These are phyloP conservation scores for Acaromyces ingoldii DNA, from an alignment of 1,284 basidiomycete genomes.

Conservation along the genomic window DNA sequence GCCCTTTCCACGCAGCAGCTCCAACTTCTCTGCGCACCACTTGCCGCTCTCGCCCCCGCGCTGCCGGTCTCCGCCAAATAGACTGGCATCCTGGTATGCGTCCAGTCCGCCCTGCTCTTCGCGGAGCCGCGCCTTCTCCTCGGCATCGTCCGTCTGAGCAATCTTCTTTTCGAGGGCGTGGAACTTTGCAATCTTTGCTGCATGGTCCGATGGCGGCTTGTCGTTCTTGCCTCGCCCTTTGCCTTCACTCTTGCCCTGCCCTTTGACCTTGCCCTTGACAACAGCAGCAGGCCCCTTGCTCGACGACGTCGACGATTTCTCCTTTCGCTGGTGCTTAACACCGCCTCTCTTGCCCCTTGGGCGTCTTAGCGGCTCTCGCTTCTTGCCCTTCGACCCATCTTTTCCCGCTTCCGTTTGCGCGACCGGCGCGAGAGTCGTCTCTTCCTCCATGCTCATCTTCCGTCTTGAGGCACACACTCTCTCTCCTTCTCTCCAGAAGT, in stretches of 20 bases:
- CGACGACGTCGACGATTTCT: slow-evolving; percentile 1
- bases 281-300: neutral
- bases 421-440: too few species aligned
- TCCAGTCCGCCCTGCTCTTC: slow-evolving; percentile 38
- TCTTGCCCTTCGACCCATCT: neutral
- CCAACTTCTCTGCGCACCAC: slow-evolving; percentile 39
- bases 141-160: slow-evolving; percentile 21
- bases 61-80: slow-evolving; percentile 15
- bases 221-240: neutral
- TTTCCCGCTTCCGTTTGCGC: too few species aligned
- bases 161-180: slow-evolving; percentile 46
- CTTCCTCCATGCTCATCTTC: too few species aligned
- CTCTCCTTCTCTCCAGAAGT: too few species aligned
- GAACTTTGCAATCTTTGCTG: slow-evolving; percentile 38
- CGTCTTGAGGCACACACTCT: too few species aligned
- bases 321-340: slow-evolving; percentile 36
- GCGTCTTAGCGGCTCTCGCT: slow-evolving; percentile 27
- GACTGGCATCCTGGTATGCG: slow-evolving; percentile 42
- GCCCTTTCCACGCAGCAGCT: slow-evolving; percentile 12
- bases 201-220: slow-evolving; percentile 21
- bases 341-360: slow-evolving; percentile 46
- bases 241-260: neutral
- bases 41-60: slow-evolving; percentile 34
- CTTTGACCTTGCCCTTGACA: too few species aligned
- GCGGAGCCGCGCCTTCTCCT: slow-evolving; percentile 27